Conservation (phyloP, 2,329 filamentous ascomycete genomes). For the Verticillium albo-atrum region DNA sequence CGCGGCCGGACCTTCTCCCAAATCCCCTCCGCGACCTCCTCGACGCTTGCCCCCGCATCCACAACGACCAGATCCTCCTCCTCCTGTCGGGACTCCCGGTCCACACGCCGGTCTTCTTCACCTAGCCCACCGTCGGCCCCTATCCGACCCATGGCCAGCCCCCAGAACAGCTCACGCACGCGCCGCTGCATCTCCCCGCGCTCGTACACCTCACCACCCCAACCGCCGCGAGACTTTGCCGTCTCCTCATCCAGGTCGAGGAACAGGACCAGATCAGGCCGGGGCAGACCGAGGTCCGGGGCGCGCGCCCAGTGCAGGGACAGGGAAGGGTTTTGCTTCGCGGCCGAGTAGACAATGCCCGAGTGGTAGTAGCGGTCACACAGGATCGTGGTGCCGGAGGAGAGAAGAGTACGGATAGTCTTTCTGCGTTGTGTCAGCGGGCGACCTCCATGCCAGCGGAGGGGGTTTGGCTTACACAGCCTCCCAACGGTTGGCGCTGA, state of each 20-base stretch:
- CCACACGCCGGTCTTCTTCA: slow-evolving; percentile 16
- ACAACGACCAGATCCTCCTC: slow-evolving; percentile 50
- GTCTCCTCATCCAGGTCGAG: slow-evolving; percentile 73
- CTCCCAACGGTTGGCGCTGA: slow-evolving; percentile 91
- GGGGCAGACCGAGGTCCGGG: slow-evolving; percentile 80
- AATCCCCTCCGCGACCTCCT: slow-evolving; percentile 52
- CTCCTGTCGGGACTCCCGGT: slow-evolving; percentile 37
- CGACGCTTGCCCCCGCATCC: slow-evolving; percentile 48
- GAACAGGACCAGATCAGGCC: slow-evolving; percentile 84
- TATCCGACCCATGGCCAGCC: slow-evolving; percentile 42
- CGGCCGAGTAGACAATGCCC: slow-evolving; percentile 87
- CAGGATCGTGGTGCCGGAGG: slow-evolving; percentile 68
- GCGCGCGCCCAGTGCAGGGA: slow-evolving; percentile 74
- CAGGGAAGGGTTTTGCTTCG: slow-evolving; percentile 71
- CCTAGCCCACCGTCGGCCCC: slow-evolving; percentile 22
- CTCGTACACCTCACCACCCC: slow-evolving; percentile 87
- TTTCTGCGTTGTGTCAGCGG: slow-evolving; percentile 27
- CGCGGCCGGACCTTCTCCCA: slow-evolving; percentile 46
- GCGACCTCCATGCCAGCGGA: not conserved
- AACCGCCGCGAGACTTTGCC: slow-evolving; percentile 76
- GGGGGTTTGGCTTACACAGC: slow-evolving; percentile 39
- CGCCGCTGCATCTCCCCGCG: slow-evolving; percentile 74
- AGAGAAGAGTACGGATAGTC: slow-evolving; percentile 49
- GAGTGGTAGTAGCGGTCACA: slow-evolving; percentile 95
- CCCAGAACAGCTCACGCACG: slow-evolving; percentile 71